Percentiles rank a stretch among this genome's conserved stretches.
These are phyloP conservation scores for Stromatinia cepivora DNA, from an alignment of 2,329 filamentous ascomycete species.

Conservation along the genomic window DNA sequence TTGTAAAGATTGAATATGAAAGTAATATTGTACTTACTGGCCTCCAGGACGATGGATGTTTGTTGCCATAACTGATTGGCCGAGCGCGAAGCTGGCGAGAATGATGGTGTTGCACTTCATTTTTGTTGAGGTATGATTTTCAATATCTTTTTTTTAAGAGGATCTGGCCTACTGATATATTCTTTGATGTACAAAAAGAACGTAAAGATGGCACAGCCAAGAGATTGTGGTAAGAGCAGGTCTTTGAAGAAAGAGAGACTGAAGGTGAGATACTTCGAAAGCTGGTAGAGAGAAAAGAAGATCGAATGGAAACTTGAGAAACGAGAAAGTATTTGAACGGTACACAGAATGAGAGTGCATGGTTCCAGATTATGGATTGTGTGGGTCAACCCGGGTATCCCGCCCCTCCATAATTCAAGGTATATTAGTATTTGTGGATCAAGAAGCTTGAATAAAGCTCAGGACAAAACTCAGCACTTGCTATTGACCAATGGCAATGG, in stretches of 20 bases:
- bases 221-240: constrained; percentile 3
- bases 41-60: constrained; percentile 18
- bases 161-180: constrained; percentile 19
- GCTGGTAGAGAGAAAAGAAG: constrained; percentile 6
- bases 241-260: constrained; percentile 23
- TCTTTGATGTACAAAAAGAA: constrained; percentile 13
- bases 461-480: constrained; percentile 4
- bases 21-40: constrained; percentile 9
- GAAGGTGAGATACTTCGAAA: constrained; percentile 21
- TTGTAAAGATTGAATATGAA: background rate
- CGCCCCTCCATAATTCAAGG: constrained; percentile 22
- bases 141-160: background rate
- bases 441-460: constrained; percentile 19
- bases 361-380: constrained; percentile 14
- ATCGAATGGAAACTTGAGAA: background rate
- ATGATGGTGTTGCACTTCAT: constrained; percentile 23
- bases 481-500: background rate
- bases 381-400: constrained; percentile 3
- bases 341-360: constrained; percentile 10
- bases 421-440: constrained; percentile 12
- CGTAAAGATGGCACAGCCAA: constrained; percentile 22
- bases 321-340: constrained; percentile 16
- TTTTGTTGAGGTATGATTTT: constrained; percentile 4
- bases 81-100: constrained; percentile 21
- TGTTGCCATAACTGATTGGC: constrained; percentile 22